Base-by-base conservation (phyloP, 2,329 filamentous ascomycete species). In the Pseudopyrenochaeta lycopersici region DNA sequence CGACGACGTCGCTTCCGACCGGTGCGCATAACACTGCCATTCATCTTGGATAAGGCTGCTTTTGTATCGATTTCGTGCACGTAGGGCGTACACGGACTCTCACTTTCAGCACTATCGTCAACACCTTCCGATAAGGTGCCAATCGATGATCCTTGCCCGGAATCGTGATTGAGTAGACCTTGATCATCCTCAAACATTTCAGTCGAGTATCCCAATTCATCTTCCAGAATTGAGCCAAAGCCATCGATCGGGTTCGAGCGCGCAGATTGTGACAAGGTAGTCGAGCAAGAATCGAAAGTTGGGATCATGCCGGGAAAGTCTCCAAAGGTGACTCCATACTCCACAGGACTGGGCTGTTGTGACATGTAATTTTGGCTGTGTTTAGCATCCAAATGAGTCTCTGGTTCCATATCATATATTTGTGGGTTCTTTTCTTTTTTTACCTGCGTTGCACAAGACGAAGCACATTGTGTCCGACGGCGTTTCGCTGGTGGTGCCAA, bases 281-380 rank as follows among this genome's bases (percentile, higher is more conserved):
- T 29, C 12, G 52, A 45, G 5, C 55, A 51, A 20, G 53, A 17
- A 12, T 59, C 51, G 31, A 62, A 63, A n/a, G 52, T 46, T 6
- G 61, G 55, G 17, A 60, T 54, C 3, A 59, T 60, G 27, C 61
- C 58, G 7, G 71, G 62, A 38, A 73, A 71, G 44, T 71, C 69
- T 7, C 56, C 69, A 41, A 72, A 73, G 0, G 63, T 71, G 1
- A 71, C 32, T 4, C 62, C 66, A n/a, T 67, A 31, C 11, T 66
- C 63, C n/a, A 49, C 32, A 23, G 58, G 58, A 38, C 49, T 55
- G 14, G 29, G 38, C 15, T 39, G 23, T 27, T 27, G 46, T 31
- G 58, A 17, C 17, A 53, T 29, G 12, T 52, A 50, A 6, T 29
- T 43, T 21, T 49, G 53, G 30, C 39, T 47, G 18, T 33, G 50